A percentile compares a stretch with the other conserved stretches of the same genome.
phyloP scores from a whole-genome alignment of 805 yeast genomes.

The Ogataea salicorniae region DNA sequence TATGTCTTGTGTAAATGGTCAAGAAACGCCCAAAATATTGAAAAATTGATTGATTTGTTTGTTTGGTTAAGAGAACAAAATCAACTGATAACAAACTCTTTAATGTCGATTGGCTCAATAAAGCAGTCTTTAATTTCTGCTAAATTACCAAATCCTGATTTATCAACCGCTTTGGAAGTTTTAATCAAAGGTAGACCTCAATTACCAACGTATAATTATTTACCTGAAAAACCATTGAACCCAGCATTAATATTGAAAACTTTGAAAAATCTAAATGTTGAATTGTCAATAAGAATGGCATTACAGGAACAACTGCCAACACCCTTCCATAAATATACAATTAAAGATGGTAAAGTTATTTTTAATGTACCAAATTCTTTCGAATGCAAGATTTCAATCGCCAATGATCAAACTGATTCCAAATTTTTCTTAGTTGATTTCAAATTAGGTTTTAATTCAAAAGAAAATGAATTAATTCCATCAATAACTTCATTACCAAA shows the following conservation, averaged over 20 bases:
- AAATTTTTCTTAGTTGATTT: conserved; percentile 79
- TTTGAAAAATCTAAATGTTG: conserved; percentile 63
- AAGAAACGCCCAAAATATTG: conserved; percentile 62
- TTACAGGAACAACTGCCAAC: conserved; percentile 57
- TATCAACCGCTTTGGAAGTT: conserved; percentile 83
- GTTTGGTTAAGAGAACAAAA: conserved; percentile 84
- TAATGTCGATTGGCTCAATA: conserved; percentile 62
- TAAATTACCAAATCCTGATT: conserved; percentile 86
- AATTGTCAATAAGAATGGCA: conserved; percentile 71
- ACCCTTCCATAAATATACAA: conserved; percentile 55
- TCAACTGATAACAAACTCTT: conserved; percentile 55
- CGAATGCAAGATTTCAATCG: conserved; percentile 73
- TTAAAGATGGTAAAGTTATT: conserved; percentile 72
- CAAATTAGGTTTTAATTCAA: conserved; percentile 51
- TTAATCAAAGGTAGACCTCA: conserved; percentile 72
- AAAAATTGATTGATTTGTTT: conserved; percentile 74
- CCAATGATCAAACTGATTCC: conserved; percentile 48
- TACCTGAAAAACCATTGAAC: conserved; percentile 45
- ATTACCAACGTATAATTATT: conserved; percentile 57
- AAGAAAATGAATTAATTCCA: conserved; percentile 27
- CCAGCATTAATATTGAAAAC: conserved; percentile 54
- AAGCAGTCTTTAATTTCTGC: conserved; percentile 78
- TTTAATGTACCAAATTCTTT: conserved; percentile 61
- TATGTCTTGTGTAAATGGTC: conserved; percentile 92
- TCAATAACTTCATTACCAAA: conserved; percentile 27